Base-by-base conservation (phyloP, 441 rosid species). In the Pelargonium myrrhifolium region DNA sequence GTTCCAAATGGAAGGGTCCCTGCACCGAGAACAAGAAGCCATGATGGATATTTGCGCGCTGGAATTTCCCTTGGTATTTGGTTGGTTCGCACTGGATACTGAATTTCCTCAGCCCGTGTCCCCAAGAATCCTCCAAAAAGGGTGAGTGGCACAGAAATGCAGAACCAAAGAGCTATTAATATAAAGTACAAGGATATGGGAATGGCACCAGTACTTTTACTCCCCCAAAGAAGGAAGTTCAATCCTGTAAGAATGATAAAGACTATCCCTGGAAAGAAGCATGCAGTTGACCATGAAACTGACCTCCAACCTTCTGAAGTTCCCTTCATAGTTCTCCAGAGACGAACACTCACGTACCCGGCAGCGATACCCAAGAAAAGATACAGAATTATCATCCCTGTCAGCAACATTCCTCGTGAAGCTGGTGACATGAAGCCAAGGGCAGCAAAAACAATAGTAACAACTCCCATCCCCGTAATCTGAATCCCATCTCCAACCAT, bases 51-150 rank as follows among this genome's bases (percentile, higher is more conserved):
- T 75, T 84, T 94, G 66, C 88, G 89, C n/a, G 88, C 89, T 49
- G 99, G 97, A 69, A 91, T 91, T 78, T 94, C 97, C 78, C 99
- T 79, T n/a, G 96, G 97, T 55, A 94, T 94, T 84, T 91, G 97
- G 82, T 94, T 94, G 68, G 99, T 91, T 71, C 99, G 75, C 11
- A 89, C 92, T 24, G 99, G 99, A 45, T 79, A 94, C 37, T 81
- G 75, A 68, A 94, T 88, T 62, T 79, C 84, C 75, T 86, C 89
- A 12, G 97, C 92, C 59, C 79, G 73, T 2, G 97, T 85, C 20
- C 94, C 99, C 12, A 94, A 67, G 79, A 81, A 91, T 68, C 99
- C 99, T 73, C 97, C 99, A 62, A 88, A 42, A 15, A 93, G 83
- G 39, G 99, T 93, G 62, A 93, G 97, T 0, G 99, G 99, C 74